phyloP scores from a whole-genome alignment of 108 stramenopile species.

The Cylindrotheca closterium region DNA sequence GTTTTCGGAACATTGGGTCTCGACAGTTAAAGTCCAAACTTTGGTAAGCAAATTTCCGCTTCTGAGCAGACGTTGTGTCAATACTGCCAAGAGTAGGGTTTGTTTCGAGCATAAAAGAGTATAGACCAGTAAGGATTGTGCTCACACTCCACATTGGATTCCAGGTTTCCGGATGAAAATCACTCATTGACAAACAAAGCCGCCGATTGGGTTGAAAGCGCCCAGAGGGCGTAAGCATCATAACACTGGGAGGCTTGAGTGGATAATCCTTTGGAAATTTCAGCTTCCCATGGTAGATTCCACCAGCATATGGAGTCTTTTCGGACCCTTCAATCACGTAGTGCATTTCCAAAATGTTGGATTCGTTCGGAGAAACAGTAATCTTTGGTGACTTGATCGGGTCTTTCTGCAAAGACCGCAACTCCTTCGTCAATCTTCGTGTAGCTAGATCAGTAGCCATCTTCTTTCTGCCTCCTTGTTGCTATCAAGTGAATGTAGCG shows the following conservation, averaged over 20 bases:
- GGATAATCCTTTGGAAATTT: constrained; percentile 91
- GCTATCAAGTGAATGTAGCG: neutral
- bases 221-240: constrained; percentile 94
- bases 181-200: constrained; percentile 92
- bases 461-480: constrained; percentile 1
- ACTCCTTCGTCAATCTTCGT: constrained; percentile 78
- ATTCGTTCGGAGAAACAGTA: constrained; percentile 64
- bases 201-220: constrained; percentile 84
- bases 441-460: constrained; percentile 82
- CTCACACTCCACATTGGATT: constrained; percentile 95
- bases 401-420: constrained; percentile 68
- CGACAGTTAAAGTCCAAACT: constrained; percentile 86
- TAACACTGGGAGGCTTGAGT: constrained; percentile 92
- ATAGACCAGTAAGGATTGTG: constrained; percentile 93
- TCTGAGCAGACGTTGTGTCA: constrained; percentile 68
- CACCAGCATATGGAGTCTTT: constrained; percentile 78
- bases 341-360: constrained; percentile 92
- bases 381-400: constrained; percentile 79
- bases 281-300: constrained; percentile 78
- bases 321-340: constrained; percentile 92
- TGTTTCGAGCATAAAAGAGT: constrained; percentile 94
- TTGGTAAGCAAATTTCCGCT: constrained; percentile 70
- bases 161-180: constrained; percentile 58
- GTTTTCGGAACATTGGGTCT: constrained; percentile 56
- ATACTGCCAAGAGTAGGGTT: constrained; percentile 88